Conservation (phyloP, 305 asterid genomes). For the Petunia hybrid region DNA sequence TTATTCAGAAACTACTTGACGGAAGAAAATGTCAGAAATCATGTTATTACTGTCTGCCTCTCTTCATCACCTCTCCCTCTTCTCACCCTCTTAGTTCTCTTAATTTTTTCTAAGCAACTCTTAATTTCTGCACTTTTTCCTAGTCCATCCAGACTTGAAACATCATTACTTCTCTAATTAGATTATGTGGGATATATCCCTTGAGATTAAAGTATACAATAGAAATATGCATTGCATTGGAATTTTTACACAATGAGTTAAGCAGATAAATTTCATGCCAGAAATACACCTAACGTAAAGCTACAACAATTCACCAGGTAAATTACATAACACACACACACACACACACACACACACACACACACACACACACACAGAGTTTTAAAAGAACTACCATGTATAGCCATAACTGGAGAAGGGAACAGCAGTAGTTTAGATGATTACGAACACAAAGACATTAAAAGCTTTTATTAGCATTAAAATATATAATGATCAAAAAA, state of each 20-base stretch:
- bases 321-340: background rate
- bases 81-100: background rate
- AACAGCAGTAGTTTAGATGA: background rate
- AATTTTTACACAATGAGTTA: background rate
- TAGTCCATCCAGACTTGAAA: background rate
- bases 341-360: too few species aligned
- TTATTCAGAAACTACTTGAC: background rate
- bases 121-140: background rate
- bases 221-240: background rate
- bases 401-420: background rate
- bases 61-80: background rate
- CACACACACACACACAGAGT: background rate
- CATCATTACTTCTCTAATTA: constrained; percentile 1
- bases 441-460: background rate
- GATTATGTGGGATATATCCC: constrained; percentile 24
- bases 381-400: background rate
- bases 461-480: background rate
- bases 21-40: constrained; percentile 8
- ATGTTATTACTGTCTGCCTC: background rate
- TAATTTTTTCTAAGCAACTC: constrained; percentile 1
- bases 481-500: background rate
- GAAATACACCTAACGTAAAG: background rate
- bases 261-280: background rate
- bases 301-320: background rate
- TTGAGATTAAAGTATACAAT: background rate